phyloP scores from a whole-genome alignment of 108 stramenopile species.

The Cyclostephanos invisitatus region DNA sequence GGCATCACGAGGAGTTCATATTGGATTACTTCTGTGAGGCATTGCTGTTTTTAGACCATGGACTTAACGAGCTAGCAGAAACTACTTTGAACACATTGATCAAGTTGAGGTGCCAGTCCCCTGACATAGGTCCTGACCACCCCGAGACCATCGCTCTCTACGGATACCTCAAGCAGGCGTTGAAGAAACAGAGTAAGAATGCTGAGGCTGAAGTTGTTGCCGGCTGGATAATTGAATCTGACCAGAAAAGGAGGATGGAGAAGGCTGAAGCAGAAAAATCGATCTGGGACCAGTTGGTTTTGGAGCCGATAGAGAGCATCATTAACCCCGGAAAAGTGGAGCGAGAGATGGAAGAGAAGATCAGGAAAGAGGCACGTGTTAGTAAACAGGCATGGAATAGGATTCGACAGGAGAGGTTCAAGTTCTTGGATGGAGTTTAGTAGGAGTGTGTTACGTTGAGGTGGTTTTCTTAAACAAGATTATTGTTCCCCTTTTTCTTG shows the following conservation, averaged over 20 bases:
- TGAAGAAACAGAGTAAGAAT: conserved; percentile 58
- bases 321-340: conserved; percentile 86
- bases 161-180: conserved; percentile 67
- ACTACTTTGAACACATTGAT: conserved; percentile 74
- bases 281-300: conserved; percentile 69
- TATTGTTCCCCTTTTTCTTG: too few species aligned
- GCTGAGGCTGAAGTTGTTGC: conserved; percentile 71
- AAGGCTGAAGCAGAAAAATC: conserved; percentile 69
- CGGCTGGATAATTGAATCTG: conserved; percentile 24
- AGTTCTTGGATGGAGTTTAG: conserved; percentile 69
- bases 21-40: conserved; percentile 89
- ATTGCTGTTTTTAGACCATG: conserved; percentile 83
- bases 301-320: conserved; percentile 78
- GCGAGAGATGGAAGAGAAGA: conserved; percentile 78
- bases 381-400: conserved; percentile 79
- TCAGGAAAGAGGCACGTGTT: conserved; percentile 78
- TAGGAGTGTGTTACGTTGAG: neutral
- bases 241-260: conserved; percentile 51
- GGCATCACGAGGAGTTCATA: conserved; percentile 89
- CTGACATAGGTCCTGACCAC: conserved; percentile 86
- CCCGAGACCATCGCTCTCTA: conserved; percentile 76
- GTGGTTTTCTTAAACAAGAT: neutral
- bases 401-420: conserved; percentile 82
- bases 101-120: conserved; percentile 69
- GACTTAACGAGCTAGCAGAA: conserved; percentile 78